A percentile compares a stretch with the other conserved stretches of the same genome.
Evolutionary conservation across 176 grass and related monocot genomes (phyloP).

Genomic region (Saccharum officinarum): DNA sequence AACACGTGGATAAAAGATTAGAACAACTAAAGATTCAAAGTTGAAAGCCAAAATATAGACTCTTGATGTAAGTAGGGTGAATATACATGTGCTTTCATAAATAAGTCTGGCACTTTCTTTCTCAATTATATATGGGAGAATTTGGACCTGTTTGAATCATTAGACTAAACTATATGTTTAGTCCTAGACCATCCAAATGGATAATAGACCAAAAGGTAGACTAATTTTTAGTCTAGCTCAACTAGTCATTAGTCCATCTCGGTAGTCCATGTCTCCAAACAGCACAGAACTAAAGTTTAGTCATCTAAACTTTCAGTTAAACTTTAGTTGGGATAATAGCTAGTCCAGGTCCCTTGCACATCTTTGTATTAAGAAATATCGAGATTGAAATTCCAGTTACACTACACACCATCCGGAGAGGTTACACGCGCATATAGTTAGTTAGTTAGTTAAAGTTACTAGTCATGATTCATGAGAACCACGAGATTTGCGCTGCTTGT

Average conservation of each 20-base stretch:
- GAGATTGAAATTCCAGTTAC: background rate
- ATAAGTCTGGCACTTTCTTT: too few relatives aligned
- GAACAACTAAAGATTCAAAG: too few relatives aligned
- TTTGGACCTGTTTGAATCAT: too few relatives aligned
- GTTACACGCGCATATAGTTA: background rate
- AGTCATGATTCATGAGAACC: background rate
- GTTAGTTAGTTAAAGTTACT: background rate
- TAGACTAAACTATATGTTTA: too few relatives aligned
- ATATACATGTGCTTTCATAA: too few relatives aligned
- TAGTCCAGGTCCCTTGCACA: background rate
- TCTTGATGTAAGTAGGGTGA: too few relatives aligned
- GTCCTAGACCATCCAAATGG: too few relatives aligned
- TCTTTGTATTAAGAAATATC: background rate
- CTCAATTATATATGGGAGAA: too few relatives aligned
- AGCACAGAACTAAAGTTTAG: background rate
- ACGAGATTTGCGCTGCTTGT: constrained; percentile 3
- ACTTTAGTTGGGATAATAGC: background rate
- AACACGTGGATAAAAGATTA: background rate
- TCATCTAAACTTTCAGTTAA: background rate
- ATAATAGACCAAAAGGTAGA: too few relatives aligned
- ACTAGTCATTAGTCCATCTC: background rate
- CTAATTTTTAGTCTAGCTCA: too few relatives aligned
- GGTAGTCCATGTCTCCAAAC: background rate
- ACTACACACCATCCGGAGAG: background rate
- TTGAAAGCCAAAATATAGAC: background rate